Evolutionary conservation across 2,329 filamentous ascomycete genomes (phyloP), one percentile per base, ranked within the genome.

Genomic region (Thelonectria rubi): DNA sequence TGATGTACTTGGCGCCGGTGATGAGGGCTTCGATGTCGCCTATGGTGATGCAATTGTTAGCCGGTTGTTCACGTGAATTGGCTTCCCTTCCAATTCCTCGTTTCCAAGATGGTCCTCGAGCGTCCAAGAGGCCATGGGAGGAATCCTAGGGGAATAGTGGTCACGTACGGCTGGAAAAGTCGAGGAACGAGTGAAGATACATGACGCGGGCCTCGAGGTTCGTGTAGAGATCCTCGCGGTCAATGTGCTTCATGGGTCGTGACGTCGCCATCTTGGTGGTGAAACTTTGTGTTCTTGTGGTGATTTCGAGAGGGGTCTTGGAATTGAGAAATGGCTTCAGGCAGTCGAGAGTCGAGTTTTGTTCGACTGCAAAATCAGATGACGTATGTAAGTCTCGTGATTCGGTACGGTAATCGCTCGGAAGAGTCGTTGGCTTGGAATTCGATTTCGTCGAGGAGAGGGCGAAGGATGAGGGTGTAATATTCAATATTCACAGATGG

Each of bases 141-240:
- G 34, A 15, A 18, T 45, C 5, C 12, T 12, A 6, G 30, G 18
- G 21, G 7, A 12, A 21, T 10, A 9, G 3, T 12, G 18, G 4
- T 24, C 17, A 76, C 87, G 52, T 80, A 92, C 90, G 82, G 62
- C 86, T 85, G 69, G 85, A 88, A 72, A 93, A 93, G 72, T 93
- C 91, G 24, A 93, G 84, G 62, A 93, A 93, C 30, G 86, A 87
- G 69, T 92, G 90, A 2, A 93, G 82, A 65, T 93, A 93, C 53
- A 86, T 85, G 61, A 93, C 86, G 52, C 91, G 83, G 0, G 86
- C 83, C 64, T 91, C 88, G 15, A 93, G 82, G 67, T 85, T 86
- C 21, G 87, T 91, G 76, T 92, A 92, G 6, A 93, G 81, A 43
- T 89, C 86, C 75, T 88, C 86, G 46, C 90, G 86, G 74, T 90